Percentiles rank a stretch among this genome's conserved stretches.
These are phyloP conservation scores for Pisolithus sp. DNA, from an alignment of 768 basidiomycete genomes.

Conservation along the genomic window DNA sequence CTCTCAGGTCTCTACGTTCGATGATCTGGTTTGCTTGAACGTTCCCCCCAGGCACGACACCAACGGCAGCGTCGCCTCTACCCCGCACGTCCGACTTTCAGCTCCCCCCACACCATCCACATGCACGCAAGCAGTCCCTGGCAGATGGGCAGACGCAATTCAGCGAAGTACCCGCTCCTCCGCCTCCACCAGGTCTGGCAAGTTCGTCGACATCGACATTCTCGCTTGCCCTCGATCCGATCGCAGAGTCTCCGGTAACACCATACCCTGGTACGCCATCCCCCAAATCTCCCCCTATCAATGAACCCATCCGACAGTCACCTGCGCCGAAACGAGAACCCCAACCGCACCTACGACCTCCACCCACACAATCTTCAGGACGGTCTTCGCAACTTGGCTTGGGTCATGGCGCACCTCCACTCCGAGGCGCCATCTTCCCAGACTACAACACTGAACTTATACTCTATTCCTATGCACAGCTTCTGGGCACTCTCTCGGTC, in stretches of 20 bases:
- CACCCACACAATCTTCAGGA: conserved; percentile 19
- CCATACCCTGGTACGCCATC: conserved; percentile 33
- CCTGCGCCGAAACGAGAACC: conserved; percentile 19
- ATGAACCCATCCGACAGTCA: conserved; percentile 21
- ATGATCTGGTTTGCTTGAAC: not conserved
- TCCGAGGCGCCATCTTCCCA: conserved; percentile 41
- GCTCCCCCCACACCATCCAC: conserved; percentile 59
- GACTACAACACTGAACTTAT: conserved; percentile 58
- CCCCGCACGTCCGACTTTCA: conserved; percentile 47
- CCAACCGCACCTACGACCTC: conserved; percentile 31
- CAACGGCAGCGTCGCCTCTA: conserved; percentile 22
- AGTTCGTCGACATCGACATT: conserved; percentile 43
- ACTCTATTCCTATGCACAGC: conserved; percentile 80
- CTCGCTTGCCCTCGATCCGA: conserved; percentile 43
- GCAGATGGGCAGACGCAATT: conserved; percentile 42
- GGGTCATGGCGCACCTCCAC: conserved; percentile 36
- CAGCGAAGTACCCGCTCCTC: conserved; percentile 20
- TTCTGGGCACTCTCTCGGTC: conserved; percentile 61
- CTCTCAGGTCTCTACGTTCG: conserved; percentile 2
- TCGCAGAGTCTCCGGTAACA: conserved; percentile 37
- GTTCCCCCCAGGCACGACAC: not conserved
- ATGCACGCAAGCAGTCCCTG: conserved; percentile 70
- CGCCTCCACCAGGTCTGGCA: conserved; percentile 15
- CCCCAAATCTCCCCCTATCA: conserved; percentile 20
- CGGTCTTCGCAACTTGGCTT: conserved; percentile 39